phyloP scores from a whole-genome alignment of 306 rosid species.

The Gastrolobium villosum region DNA sequence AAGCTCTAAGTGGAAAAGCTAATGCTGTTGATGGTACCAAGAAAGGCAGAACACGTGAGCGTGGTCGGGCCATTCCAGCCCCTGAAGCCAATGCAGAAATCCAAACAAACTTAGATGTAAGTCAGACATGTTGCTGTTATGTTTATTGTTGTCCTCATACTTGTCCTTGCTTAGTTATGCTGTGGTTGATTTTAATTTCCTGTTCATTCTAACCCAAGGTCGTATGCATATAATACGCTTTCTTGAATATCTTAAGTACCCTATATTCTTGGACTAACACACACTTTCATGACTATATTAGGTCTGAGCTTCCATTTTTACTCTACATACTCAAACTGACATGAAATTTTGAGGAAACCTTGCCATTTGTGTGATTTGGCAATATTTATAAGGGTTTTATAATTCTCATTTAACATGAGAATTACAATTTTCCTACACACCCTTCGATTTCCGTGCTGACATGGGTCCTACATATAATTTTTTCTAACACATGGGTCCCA shows the following conservation, averaged over 20 bases:
- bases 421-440: too few relatives aligned
- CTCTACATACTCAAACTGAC: constrained; percentile 6
- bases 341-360: constrained; percentile 24
- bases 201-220: constrained; percentile 32
- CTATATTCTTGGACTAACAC: constrained; percentile 1
- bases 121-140: constrained; percentile 47
- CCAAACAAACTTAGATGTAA: constrained; percentile 92
- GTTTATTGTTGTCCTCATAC: constrained; percentile 34
- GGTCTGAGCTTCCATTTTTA: constrained; percentile 10
- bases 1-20: constrained; percentile 75
- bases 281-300: constrained; percentile 12
- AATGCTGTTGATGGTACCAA: constrained; percentile 72
- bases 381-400: too few relatives aligned
- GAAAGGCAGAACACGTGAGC: constrained; percentile 81
- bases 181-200: constrained; percentile 12
- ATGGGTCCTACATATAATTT: too few relatives aligned
- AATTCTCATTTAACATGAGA: too few relatives aligned
- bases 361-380: neutral
- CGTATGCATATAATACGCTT: constrained; percentile 9
- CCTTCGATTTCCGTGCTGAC: too few relatives aligned
- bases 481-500: too few relatives aligned
- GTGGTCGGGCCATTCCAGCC: constrained; percentile 85
- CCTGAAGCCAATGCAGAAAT: constrained; percentile 99
- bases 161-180: constrained; percentile 23
- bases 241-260: neutral